Conservation (phyloP, 257 asterid species). For the Vinca minor region DNA sequence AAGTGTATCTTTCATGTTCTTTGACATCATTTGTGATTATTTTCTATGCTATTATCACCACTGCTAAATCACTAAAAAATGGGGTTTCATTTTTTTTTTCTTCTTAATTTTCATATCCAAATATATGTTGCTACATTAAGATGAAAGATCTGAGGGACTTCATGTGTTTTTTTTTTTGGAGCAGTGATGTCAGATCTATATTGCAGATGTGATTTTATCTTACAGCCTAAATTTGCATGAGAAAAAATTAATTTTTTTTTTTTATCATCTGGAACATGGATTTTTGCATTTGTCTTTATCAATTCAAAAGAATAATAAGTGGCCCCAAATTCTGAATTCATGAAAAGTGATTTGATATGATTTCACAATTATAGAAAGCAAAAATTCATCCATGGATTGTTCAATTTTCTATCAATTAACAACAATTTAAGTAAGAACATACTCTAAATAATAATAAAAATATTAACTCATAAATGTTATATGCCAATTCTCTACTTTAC, state of each 20-base stretch:
- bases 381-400: slow-evolving; percentile 30
- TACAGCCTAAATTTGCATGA: slow-evolving; percentile 7
- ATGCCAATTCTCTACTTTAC: background rate
- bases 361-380: slow-evolving; percentile 23
- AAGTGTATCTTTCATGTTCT: background rate
- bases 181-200: slow-evolving; percentile 33
- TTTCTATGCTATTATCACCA: background rate
- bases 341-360: slow-evolving; percentile 36
- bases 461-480: background rate
- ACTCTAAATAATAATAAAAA: no score
- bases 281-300: slow-evolving; percentile 52
- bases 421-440: no score
- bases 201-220: slow-evolving; percentile 25
- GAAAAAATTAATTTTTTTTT: background rate
- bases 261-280: slow-evolving; percentile 20
- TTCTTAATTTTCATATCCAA: no score
- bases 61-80: background rate
- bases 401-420: no score
- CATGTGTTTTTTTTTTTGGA: slow-evolving; percentile 21
- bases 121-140: background rate
- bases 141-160: slow-evolving; percentile 1
- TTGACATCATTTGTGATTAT: background rate
- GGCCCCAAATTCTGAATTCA: slow-evolving; percentile 1
- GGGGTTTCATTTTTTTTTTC: background rate
- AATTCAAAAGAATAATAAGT: no score